Evolutionary conservation across 371 early-diverging fungal genomes (phyloP).

Genomic region (Mucor indicus): DNA sequence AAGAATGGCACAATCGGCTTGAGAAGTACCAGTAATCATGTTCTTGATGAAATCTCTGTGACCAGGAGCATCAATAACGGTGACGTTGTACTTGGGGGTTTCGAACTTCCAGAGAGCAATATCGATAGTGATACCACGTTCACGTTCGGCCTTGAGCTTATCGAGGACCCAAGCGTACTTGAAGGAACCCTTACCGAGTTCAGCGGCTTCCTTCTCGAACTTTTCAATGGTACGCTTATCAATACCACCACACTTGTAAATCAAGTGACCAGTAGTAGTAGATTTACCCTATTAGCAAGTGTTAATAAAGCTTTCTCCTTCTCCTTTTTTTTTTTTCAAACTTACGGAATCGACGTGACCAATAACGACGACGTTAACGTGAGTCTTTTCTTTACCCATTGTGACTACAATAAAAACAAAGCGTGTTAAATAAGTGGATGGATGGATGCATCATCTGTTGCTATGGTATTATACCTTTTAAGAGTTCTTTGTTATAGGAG

Average conservation of each 20-base stretch:
- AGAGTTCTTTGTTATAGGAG: too few species aligned
- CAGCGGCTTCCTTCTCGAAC: conserved; percentile 98
- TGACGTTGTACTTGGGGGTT: conserved; percentile 92
- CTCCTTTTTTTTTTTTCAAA: conserved; percentile 65
- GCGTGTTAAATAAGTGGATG: conserved; percentile 2
- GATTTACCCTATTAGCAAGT: conserved; percentile 38
- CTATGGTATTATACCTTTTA: not conserved
- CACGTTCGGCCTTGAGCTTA: conserved; percentile 97
- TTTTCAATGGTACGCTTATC: conserved; percentile 98
- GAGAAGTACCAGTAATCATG: conserved; percentile 96
- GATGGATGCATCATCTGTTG: conserved; percentile 12
- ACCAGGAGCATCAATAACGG: conserved; percentile 98
- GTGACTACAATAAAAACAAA: not conserved
- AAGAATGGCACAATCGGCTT: conserved; percentile 95
- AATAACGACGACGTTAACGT: conserved; percentile 98
- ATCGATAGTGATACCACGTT: conserved; percentile 97
- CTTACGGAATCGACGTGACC: conserved; percentile 99
- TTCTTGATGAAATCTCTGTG: conserved; percentile 99
- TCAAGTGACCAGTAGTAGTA: conserved; percentile 85
- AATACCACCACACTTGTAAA: conserved; percentile 98
- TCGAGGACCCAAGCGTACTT: conserved; percentile 96
- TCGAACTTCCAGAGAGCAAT: conserved; percentile 98
- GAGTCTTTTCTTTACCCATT: conserved; percentile 94
- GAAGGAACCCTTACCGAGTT: conserved; percentile 98
- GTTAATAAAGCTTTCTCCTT: conserved; percentile 90